Conservation (phyloP, 2,329 filamentous ascomycete species). For the Sclerotiophoma versabilis region DNA sequence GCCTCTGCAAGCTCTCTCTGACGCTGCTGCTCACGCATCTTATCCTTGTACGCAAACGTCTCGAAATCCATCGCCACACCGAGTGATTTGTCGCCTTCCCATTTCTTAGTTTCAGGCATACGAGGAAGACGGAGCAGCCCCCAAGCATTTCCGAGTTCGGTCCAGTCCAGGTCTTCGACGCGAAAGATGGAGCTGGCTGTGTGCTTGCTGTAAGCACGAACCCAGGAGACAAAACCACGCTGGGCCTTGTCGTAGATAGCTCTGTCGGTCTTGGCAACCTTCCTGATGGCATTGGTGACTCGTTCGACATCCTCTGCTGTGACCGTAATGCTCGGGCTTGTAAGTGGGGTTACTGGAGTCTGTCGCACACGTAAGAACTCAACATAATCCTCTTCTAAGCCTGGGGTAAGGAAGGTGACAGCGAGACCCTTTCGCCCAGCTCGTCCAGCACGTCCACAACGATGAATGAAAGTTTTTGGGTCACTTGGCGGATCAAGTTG, state of each 20-base stretch:
- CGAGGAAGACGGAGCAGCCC: constrained; percentile 85
- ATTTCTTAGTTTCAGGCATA: constrained; percentile 79
- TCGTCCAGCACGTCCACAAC: constrained; percentile 69
- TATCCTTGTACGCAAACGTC: constrained; percentile 54
- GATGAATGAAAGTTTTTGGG: constrained; percentile 80
- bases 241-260: constrained; percentile 86
- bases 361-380: constrained; percentile 86
- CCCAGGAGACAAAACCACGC: constrained; percentile 91
- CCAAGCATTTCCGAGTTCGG: constrained; percentile 80
- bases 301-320: constrained; percentile 66
- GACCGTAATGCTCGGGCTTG: constrained; percentile 63
- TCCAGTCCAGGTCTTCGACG: constrained; percentile 82
- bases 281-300: constrained; percentile 67
- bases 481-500: constrained; percentile 87
- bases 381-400: constrained; percentile 87
- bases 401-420: constrained; percentile 83
- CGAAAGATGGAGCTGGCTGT: constrained; percentile 91
- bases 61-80: constrained; percentile 52
- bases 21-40: constrained; percentile 52
- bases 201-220: constrained; percentile 89
- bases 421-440: constrained; percentile 78
- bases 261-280: constrained; percentile 65
- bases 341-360: constrained; percentile 76
- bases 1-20: constrained; percentile 43
- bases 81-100: constrained; percentile 53